A percentile compares a stretch with the other conserved stretches of the same genome.
These are phyloP conservation scores for Monosporascus sp. DNA, from an alignment of 2,329 filamentous ascomycete species.

Conservation along the genomic window DNA sequence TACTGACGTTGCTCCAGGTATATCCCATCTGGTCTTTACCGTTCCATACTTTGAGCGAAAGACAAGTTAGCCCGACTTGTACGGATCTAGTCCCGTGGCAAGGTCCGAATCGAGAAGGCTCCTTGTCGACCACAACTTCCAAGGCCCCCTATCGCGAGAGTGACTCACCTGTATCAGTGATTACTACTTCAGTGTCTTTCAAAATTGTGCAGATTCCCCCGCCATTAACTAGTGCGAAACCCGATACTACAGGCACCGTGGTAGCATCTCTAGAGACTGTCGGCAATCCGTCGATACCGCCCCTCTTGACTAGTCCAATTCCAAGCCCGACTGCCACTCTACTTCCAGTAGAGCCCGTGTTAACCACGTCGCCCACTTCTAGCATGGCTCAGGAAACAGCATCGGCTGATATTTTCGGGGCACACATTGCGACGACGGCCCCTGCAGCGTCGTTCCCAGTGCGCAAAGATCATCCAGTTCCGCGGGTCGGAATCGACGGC, in stretches of 20 bases:
- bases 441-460: slow-evolving; percentile 43
- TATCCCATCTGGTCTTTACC: slow-evolving; percentile 13
- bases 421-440: slow-evolving; percentile 46
- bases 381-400: slow-evolving; percentile 17
- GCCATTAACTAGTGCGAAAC: slow-evolving; percentile 17
- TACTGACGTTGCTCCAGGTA: slow-evolving; percentile 24
- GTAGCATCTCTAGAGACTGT: slow-evolving; percentile 25
- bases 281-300: slow-evolving; percentile 15
- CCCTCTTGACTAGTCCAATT: slow-evolving; percentile 28
- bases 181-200: slow-evolving; percentile 24
- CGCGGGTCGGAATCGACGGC: slow-evolving; percentile 44
- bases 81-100: slow-evolving; percentile 1
- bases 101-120: slow-evolving; percentile 10
- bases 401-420: slow-evolving; percentile 47
- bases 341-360: slow-evolving; percentile 7
- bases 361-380: slow-evolving; percentile 13
- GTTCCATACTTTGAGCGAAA: slow-evolving; percentile 4
- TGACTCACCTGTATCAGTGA: slow-evolving; percentile 22
- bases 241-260: slow-evolving; percentile 28
- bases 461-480: slow-evolving; percentile 53
- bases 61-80: slow-evolving; percentile 1
- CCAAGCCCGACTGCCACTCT: slow-evolving; percentile 32
- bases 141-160: slow-evolving; percentile 15
- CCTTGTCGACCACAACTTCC: slow-evolving; percentile 6
- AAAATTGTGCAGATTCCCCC: slow-evolving; percentile 30